A percentile compares a stretch with the other conserved stretches of the same genome.
Evolutionary conservation across 192 early-diverging fungal species (phyloP).

Genomic region (Rhizophagus clarus): DNA sequence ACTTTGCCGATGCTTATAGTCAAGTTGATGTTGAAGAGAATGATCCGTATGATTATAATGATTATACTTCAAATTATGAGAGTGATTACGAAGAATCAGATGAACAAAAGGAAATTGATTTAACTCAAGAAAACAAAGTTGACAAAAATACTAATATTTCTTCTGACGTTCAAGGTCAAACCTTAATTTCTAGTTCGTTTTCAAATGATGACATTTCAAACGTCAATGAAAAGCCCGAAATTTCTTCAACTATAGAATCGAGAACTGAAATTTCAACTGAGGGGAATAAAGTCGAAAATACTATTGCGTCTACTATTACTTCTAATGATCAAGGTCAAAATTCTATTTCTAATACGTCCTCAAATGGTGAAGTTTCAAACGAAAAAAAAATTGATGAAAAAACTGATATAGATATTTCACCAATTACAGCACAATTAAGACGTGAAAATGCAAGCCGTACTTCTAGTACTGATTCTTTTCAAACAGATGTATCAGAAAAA

Average conservation of each 20-base stretch:
- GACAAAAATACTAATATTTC: not conserved
- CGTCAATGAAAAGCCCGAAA: not conserved
- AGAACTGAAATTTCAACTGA: not conserved
- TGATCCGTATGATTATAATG: not conserved
- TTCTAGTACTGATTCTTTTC: constrained; percentile 16
- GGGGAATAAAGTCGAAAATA: not conserved
- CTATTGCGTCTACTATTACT: not conserved
- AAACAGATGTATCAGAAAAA: not conserved
- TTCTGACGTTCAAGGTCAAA: not conserved
- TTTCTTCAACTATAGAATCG: not conserved
- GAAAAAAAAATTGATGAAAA: too few species aligned
- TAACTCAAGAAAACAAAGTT: not conserved
- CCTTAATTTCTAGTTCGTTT: not conserved
- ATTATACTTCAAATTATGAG: constrained; percentile 5
- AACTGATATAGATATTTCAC: not conserved
- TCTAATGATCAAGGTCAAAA: not conserved
- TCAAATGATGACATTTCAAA: not conserved
- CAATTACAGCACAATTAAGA: not conserved
- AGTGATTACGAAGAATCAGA: not conserved
- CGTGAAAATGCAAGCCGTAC: constrained; percentile 1
- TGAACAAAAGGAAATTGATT: not conserved
- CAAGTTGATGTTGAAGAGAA: constrained; percentile 4
- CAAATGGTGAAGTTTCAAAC: not conserved
- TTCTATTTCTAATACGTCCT: not conserved
- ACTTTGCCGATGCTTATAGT: not conserved